A percentile compares a stretch with the other conserved stretches of the same genome.
phyloP scores from a whole-genome alignment of 2,329 filamentous ascomycete genomes.

The Fonsecaea pedrosoi region DNA sequence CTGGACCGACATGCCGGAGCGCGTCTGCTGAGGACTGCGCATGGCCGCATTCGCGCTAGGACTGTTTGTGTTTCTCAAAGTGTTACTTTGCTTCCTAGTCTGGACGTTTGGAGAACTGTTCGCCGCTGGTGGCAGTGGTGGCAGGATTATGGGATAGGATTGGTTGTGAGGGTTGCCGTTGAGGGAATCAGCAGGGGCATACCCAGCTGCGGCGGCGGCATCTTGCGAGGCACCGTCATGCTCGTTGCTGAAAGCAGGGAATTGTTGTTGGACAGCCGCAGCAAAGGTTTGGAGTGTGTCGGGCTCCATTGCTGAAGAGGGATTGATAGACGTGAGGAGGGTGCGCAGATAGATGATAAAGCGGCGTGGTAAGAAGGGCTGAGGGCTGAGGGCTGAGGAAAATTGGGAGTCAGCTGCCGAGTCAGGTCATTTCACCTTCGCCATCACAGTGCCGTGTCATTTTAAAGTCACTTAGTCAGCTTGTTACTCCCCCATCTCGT shows the following conservation, averaged over 20 bases:
- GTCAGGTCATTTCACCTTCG: background rate
- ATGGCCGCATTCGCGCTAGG: background rate
- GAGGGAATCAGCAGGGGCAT: constrained; percentile 31
- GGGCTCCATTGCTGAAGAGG: constrained; percentile 18
- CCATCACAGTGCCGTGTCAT: background rate
- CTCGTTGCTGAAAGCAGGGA: constrained; percentile 20
- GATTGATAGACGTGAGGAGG: constrained; percentile 4
- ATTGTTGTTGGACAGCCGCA: constrained; percentile 29
- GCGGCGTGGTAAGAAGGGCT: background rate
- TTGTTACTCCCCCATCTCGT: background rate
- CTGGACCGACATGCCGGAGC: constrained; percentile 14
- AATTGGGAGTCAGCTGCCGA: constrained; percentile 5
- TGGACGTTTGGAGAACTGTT: constrained; percentile 15
- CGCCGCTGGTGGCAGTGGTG: background rate
- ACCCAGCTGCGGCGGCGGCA: constrained; percentile 22
- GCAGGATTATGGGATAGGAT: constrained; percentile 24
- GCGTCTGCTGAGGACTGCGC: constrained; percentile 31
- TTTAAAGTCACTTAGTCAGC: constrained; percentile 1
- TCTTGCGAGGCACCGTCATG: constrained; percentile 22
- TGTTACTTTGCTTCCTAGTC: constrained; percentile 24
- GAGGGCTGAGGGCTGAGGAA: background rate
- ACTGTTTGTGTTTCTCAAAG: constrained; percentile 11
- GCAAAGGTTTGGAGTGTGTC: constrained; percentile 30
- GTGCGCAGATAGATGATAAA: constrained; percentile 11
- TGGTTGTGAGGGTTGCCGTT: constrained; percentile 23